A percentile compares a stretch with the other conserved stretches of the same genome.
These are phyloP conservation scores for Puccinia coronata DNA, from an alignment of 1,284 basidiomycete species.

Conservation along the genomic window DNA sequence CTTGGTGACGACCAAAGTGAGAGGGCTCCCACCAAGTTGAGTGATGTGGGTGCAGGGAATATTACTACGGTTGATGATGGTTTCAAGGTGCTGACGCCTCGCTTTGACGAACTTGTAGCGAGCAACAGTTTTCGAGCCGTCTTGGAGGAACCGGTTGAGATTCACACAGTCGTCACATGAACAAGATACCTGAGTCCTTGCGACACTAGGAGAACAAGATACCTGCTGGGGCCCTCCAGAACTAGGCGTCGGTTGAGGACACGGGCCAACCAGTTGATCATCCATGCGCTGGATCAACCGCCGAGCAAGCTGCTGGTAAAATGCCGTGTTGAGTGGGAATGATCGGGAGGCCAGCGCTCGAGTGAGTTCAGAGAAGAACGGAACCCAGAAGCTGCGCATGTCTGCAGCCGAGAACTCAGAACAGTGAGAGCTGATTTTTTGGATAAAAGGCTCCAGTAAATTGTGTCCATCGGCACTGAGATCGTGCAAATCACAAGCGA, in stretches of 20 bases:
- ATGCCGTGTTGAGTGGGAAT: background rate
- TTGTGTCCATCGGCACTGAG: background rate
- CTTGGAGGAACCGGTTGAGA: background rate
- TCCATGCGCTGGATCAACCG: background rate
- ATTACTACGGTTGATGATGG: background rate
- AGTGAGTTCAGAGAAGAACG: background rate
- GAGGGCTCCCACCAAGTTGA: background rate
- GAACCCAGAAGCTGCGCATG: background rate
- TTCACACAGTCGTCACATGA: background rate
- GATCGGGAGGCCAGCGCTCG: background rate
- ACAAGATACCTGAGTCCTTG: background rate
- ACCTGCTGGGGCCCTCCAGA: background rate
- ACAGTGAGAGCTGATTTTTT: background rate
- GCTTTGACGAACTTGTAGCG: background rate
- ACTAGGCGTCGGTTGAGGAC: background rate
- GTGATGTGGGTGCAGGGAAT: background rate
- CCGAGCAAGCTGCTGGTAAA: background rate
- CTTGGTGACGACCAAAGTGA: background rate
- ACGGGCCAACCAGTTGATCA: background rate
- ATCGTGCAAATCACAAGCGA: background rate
- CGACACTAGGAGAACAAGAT: too few species aligned
- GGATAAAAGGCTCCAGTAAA: slow-evolving; percentile 1
- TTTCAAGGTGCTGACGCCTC: background rate
- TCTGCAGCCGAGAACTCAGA: background rate
- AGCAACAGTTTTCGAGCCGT: background rate